These are phyloP conservation scores for Penicillium flavigenum DNA, from an alignment of 495 filamentous ascomycete genomes.

Conservation along the genomic window DNA sequence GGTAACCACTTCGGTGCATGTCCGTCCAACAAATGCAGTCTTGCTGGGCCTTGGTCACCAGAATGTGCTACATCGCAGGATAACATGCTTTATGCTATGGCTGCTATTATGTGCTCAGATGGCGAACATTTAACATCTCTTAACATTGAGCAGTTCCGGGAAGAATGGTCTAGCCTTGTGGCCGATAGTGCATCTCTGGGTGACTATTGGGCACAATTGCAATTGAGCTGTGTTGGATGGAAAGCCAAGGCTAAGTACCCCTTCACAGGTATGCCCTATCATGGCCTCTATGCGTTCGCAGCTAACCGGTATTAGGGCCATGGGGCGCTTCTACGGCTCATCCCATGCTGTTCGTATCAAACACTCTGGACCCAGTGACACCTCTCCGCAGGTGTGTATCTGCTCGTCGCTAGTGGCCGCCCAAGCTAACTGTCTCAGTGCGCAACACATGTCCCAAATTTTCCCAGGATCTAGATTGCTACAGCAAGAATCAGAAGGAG, in stretches of 20 bases:
- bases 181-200: slow-evolving; percentile 52
- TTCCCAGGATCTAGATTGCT: slow-evolving; percentile 55
- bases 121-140: slow-evolving; percentile 43
- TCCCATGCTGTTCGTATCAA: slow-evolving; percentile 61
- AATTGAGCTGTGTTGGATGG: slow-evolving; percentile 59
- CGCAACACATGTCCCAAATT: slow-evolving; percentile 47
- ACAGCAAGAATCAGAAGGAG: slow-evolving; percentile 54
- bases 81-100: slow-evolving; percentile 40
- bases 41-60: slow-evolving; percentile 38
- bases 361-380: slow-evolving; percentile 60
- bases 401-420: neutral
- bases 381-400: slow-evolving; percentile 42
- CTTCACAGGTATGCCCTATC: slow-evolving; percentile 39
- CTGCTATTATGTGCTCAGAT: slow-evolving; percentile 66
- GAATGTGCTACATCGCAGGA: slow-evolving; percentile 45
- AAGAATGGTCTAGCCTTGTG: slow-evolving; percentile 45
- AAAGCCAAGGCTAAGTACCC: slow-evolving; percentile 57
- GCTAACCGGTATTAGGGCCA: slow-evolving; percentile 26
- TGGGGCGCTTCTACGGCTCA: slow-evolving; percentile 45
- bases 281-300: neutral
- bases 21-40: slow-evolving; percentile 40
- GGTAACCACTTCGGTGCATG: slow-evolving; percentile 32
- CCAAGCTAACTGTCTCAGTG: slow-evolving; percentile 31
- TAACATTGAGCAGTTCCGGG: slow-evolving; percentile 44
- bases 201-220: slow-evolving; percentile 57